A percentile compares a stretch with the other conserved stretches of the same genome.
phyloP scores from a whole-genome alignment of 768 basidiomycete genomes.

The Butyriboletus loyo region DNA sequence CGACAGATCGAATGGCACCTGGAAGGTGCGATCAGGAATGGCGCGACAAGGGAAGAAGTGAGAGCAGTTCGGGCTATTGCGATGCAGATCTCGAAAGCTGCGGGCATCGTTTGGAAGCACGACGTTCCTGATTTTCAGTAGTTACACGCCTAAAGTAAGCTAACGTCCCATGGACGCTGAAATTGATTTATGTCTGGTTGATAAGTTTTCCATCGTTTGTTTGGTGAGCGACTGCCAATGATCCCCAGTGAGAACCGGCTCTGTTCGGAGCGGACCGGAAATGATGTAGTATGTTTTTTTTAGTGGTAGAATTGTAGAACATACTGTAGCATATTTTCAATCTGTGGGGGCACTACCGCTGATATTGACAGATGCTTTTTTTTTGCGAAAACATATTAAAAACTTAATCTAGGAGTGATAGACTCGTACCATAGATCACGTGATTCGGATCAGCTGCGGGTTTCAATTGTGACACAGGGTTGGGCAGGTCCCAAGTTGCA shows the following conservation, averaged over 20 bases:
- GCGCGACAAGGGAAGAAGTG: constrained; percentile 52
- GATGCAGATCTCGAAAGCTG: constrained; percentile 45
- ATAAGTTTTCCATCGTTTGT: too few relatives aligned
- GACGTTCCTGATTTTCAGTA: constrained; percentile 44
- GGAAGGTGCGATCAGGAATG: constrained; percentile 50
- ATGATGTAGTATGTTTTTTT: too few relatives aligned
- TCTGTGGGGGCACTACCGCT: too few relatives aligned
- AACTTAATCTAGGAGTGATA: too few relatives aligned
- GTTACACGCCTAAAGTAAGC: not conserved
- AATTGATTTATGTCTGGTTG: not conserved
- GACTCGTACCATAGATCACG: constrained; percentile 11
- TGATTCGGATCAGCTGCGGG: constrained; percentile 10
- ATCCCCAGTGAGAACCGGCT: too few relatives aligned
- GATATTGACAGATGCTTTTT: too few relatives aligned
- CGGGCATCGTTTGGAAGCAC: constrained; percentile 52
- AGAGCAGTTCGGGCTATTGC: constrained; percentile 53
- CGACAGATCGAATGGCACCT: constrained; percentile 68
- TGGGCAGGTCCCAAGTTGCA: not conserved
- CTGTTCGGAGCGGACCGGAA: too few relatives aligned
- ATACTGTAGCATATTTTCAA: too few relatives aligned
- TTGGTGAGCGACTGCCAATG: too few relatives aligned
- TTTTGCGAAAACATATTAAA: too few relatives aligned
- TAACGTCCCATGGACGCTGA: not conserved
- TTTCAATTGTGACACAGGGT: not conserved
- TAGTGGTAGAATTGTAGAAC: too few relatives aligned